Percentiles rank a stretch among this genome's conserved stretches.
Conservation (phyloP, 148 eudicot genomes). For the Rhododendron ferrugineum region DNA sequence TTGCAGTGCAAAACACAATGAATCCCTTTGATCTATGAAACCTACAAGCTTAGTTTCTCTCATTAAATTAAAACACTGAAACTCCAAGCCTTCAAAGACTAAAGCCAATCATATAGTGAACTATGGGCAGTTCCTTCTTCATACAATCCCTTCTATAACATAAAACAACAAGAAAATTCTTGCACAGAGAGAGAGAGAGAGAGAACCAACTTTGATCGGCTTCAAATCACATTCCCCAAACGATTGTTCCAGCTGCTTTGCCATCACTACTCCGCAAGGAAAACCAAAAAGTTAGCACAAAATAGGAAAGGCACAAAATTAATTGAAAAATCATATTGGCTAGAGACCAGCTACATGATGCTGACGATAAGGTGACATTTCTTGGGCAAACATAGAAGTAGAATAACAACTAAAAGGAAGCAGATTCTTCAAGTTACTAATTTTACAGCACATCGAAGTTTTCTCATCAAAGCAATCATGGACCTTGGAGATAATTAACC, state of each 20-base stretch:
- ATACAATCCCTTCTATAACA: not conserved
- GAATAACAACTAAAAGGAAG: not conserved
- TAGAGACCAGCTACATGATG: constrained; percentile 1
- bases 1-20: not conserved
- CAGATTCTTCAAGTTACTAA: not conserved
- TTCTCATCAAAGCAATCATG: constrained; percentile 3
- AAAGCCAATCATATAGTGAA: not conserved
- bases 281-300: not conserved
- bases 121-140: not conserved
- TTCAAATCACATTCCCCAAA: constrained; percentile 18
- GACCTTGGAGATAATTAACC: not conserved
- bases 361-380: not conserved
- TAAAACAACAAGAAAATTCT: not conserved
- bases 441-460: not conserved
- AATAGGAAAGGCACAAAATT: not conserved
- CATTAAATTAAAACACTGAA: not conserved
- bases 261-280: constrained; percentile 22
- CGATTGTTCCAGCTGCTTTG: constrained; percentile 22
- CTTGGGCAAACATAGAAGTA: not conserved
- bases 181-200: not conserved
- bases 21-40: not conserved
- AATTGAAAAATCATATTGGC: not conserved
- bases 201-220: constrained; percentile 32
- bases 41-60: not conserved
- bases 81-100: not conserved